These are phyloP conservation scores for Antitrichia curtipendula DNA, from an alignment of 225 moss, liverwort and hornwort species.

Conservation along the genomic window DNA sequence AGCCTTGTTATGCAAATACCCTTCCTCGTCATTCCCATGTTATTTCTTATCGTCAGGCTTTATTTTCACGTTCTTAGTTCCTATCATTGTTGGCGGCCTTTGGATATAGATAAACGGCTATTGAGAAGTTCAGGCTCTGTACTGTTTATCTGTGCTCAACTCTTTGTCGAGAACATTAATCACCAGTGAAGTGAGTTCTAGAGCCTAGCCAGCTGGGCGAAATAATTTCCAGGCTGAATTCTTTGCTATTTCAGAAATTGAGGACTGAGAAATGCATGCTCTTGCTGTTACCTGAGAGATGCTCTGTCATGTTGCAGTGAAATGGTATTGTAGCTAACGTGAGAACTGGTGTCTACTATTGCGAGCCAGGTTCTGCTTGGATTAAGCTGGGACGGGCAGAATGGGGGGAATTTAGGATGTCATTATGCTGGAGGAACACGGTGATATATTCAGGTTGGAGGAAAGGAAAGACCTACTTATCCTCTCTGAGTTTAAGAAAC, in stretches of 20 bases:
- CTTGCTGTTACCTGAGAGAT: background rate
- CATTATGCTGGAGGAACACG: background rate
- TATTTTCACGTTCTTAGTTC: background rate
- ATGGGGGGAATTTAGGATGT: background rate
- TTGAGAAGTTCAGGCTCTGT: background rate
- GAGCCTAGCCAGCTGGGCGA: background rate
- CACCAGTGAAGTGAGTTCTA: background rate
- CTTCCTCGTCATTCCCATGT: background rate
- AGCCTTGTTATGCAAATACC: background rate
- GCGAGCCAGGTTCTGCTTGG: background rate
- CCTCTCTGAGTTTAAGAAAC: background rate
- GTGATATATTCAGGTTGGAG: background rate
- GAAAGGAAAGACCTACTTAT: background rate
- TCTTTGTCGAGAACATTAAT: background rate
- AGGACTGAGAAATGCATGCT: background rate
- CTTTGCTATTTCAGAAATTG: background rate
- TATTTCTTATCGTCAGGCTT: background rate
- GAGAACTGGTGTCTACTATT: background rate
- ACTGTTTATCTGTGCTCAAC: background rate
- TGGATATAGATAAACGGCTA: background rate
- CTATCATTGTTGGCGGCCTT: background rate
- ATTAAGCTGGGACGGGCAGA: background rate
- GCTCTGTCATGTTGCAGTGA: background rate
- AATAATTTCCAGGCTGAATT: background rate
- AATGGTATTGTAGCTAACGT: background rate